Evolutionary conservation across 192 early-diverging fungal species (phyloP), one percentile per base, ranked within the genome.

Genomic region (Entomortierella chlamydospora): DNA sequence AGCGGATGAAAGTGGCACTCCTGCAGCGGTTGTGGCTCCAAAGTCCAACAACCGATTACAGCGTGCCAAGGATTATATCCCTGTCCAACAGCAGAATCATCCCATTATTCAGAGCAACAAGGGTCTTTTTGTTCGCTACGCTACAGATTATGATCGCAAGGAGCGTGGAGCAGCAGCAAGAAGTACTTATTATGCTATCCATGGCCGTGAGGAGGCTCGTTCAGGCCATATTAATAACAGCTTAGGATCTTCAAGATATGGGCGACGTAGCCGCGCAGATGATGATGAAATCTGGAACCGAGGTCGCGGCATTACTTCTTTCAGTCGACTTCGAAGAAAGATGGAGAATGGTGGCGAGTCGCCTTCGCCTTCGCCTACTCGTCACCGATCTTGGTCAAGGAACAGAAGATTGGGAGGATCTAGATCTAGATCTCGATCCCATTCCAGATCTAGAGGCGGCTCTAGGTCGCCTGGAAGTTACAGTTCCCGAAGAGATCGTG

Each of bases 101-200:
- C 55, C 73, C 11, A 26, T 69, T 1, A 52, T 64, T 25, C 42
- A 41, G 15, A 64, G 37, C 39, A 73, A 81, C 57, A 56, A 68
- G 12, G 72, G 68, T 12, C 70, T 85, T 2, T 72, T 73, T 51
- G 26, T 85, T 34, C 77, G 84, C 20, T 42, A 76, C 28, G 70
- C 83, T 0, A 82, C 83, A n/a, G 82, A 82, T 50, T 63, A 58
- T 39, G 85, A 84, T 41, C 65, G 73, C 12, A 86, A 86, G 53
- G 69, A 80, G 39, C 57, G 64, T 33, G 81, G 83, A 1, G 65
- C 85, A n/a, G 72, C 77, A 34, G 60, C 81, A 29, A 68, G 70
- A 39, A 86, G 85, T 61, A 49, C 61, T 8, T 86, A 86, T 47
- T 86, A 86, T 56, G 59, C 79, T 5, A 42, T 81, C 8, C 83